Evolutionary conservation across 192 early-diverging fungal species (phyloP).

Genomic region (Pilaira anomala): DNA sequence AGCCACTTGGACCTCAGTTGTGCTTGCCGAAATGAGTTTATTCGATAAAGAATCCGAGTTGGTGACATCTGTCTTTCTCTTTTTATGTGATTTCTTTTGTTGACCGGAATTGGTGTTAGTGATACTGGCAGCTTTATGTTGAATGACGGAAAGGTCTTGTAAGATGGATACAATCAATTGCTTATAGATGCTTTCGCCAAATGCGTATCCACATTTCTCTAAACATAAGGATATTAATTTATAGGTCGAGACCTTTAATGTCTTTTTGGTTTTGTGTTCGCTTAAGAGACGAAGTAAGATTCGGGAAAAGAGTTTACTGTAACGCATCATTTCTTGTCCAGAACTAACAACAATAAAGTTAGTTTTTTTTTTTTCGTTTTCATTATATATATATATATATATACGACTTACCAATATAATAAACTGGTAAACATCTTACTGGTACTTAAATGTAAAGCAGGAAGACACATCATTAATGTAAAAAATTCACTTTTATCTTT

Average conservation of each 20-base stretch:
- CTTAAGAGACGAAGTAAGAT: constrained; percentile 35
- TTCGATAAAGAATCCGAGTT: constrained; percentile 30
- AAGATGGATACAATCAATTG: constrained; percentile 39
- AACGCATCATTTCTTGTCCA: constrained; percentile 30
- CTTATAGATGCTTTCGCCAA: constrained; percentile 41
- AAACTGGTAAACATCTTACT: constrained; percentile 43
- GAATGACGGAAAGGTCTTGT: constrained; percentile 40
- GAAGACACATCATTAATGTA: constrained; percentile 44
- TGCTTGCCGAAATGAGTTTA: constrained; percentile 1
- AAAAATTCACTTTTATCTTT: constrained; percentile 50
- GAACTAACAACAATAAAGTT: constrained; percentile 19
- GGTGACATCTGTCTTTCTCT: constrained; percentile 33
- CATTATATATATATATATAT: not conserved
- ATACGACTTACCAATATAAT: constrained; percentile 37
- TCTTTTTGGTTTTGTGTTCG: constrained; percentile 32
- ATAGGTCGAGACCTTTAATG: constrained; percentile 39
- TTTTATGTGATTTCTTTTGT: constrained; percentile 24
- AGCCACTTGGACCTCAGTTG: constrained; percentile 20
- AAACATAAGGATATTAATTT: constrained; percentile 42
- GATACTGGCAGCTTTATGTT: constrained; percentile 5
- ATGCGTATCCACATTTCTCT: constrained; percentile 44
- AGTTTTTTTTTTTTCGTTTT: no score
- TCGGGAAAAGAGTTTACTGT: constrained; percentile 30
- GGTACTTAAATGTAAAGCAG: constrained; percentile 38
- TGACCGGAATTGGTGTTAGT: not conserved